Conservation (phyloP, 306 rosid genomes). For the Carpinus viminea region DNA sequence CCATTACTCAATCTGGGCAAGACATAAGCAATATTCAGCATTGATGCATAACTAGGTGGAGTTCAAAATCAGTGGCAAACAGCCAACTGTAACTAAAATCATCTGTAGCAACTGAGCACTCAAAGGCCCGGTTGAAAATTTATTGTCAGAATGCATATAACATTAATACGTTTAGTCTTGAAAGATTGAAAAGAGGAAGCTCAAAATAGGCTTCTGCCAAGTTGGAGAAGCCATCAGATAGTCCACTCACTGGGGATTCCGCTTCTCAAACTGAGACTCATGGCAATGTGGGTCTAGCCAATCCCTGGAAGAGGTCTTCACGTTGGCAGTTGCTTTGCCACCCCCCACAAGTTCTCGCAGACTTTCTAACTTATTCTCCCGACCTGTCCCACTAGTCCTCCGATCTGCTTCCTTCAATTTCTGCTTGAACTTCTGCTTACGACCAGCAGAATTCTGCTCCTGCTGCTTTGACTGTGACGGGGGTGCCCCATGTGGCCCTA, state of each 20-base stretch:
- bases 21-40: neutral
- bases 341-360: constrained; percentile 90
- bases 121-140: constrained; percentile 16
- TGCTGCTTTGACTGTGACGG: constrained; percentile 83
- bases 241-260: constrained; percentile 41
- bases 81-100: constrained; percentile 10
- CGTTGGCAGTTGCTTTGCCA: constrained; percentile 43
- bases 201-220: constrained; percentile 7
- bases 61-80: neutral
- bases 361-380: constrained; percentile 88
- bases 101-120: neutral
- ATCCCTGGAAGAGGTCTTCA: constrained; percentile 64
- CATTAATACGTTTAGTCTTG: constrained; percentile 20
- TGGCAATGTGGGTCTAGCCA: constrained; percentile 98
- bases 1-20: too few species aligned
- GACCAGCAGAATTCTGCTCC: constrained; percentile 51
- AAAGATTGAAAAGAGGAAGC: constrained; percentile 20
- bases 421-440: constrained; percentile 81
- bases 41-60: too few species aligned
- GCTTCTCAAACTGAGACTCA: constrained; percentile 79
- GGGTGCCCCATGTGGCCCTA: constrained; percentile 94
- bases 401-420: constrained; percentile 90
- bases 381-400: constrained; percentile 54
- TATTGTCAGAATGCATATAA: constrained; percentile 41
- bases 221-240: constrained; percentile 2